phyloP scores from a whole-genome alignment of 2,329 filamentous ascomycete species.

The Thermomyces lanuginosus region DNA sequence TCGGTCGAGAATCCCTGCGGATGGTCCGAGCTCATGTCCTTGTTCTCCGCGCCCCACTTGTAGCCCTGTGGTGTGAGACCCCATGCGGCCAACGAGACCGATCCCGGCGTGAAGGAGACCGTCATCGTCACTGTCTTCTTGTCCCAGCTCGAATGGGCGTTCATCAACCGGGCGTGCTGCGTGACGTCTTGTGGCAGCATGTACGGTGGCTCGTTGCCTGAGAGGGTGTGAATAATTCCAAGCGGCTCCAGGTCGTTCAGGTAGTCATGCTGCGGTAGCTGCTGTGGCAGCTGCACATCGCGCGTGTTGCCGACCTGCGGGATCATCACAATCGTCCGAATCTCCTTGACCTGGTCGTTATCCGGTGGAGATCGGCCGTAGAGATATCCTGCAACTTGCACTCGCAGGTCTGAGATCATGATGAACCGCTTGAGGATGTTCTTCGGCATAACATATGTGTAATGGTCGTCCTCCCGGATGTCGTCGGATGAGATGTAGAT shows the following conservation, averaged over 20 bases:
- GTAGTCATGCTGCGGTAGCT: slow-evolving; percentile 83
- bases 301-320: slow-evolving; percentile 90
- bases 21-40: slow-evolving; percentile 78
- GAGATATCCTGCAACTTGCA: slow-evolving; percentile 89
- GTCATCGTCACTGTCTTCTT: slow-evolving; percentile 88
- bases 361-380: slow-evolving; percentile 86
- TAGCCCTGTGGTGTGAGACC: slow-evolving; percentile 80
- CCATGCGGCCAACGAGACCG: slow-evolving; percentile 88
- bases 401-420: slow-evolving; percentile 85
- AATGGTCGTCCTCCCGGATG: slow-evolving; percentile 68
- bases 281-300: slow-evolving; percentile 76
- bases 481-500: slow-evolving; percentile 97
- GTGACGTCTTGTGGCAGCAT: slow-evolving; percentile 94
- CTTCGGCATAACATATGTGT: slow-evolving; percentile 98
- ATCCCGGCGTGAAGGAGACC: slow-evolving; percentile 90
- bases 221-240: slow-evolving; percentile 87
- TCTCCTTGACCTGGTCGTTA: slow-evolving; percentile 93
- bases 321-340: slow-evolving; percentile 92
- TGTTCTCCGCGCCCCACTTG: slow-evolving; percentile 95
- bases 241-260: slow-evolving; percentile 75
- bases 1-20: slow-evolving; percentile 81
- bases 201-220: slow-evolving; percentile 86
- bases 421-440: slow-evolving; percentile 98
- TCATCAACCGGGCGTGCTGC: slow-evolving; percentile 78
- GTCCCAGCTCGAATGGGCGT: slow-evolving; percentile 64